Conservation (phyloP, 2,329 filamentous ascomycete genomes). For the Cercospora sesami region DNA sequence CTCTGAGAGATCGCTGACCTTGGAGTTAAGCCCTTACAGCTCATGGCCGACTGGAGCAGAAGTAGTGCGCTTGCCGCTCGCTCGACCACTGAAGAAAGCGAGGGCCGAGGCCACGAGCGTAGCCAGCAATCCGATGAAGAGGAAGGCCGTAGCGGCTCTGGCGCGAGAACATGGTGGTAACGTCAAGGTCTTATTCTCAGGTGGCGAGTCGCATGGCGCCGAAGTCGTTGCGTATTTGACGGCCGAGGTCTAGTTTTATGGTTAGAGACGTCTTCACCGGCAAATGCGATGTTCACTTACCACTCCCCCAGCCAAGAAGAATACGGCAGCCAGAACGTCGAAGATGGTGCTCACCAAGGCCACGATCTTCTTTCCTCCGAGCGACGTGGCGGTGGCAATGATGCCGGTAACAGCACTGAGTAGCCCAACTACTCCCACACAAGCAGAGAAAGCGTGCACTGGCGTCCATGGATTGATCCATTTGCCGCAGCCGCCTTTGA, state of each 20-base stretch:
- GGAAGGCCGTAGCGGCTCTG: slow-evolving; percentile 15
- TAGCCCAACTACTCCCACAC: slow-evolving; percentile 17
- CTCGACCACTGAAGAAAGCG: slow-evolving; percentile 7
- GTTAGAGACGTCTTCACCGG: neutral
- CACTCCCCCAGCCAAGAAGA: slow-evolving; percentile 24
- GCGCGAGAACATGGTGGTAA: slow-evolving; percentile 5
- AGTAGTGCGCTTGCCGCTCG: neutral
- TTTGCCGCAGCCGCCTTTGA: neutral
- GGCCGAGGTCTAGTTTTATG: neutral
- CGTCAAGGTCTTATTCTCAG: neutral
- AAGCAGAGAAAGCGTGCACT: slow-evolving; percentile 8
- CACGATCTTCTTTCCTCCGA: slow-evolving; percentile 5
- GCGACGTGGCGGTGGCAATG: slow-evolving; percentile 9
- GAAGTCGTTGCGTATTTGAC: slow-evolving; percentile 1
- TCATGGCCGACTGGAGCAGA: neutral
- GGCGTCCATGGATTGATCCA: neutral
- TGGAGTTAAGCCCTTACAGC: neutral
- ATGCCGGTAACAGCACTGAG: slow-evolving; percentile 17
- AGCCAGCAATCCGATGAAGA: slow-evolving; percentile 18
- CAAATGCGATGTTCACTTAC: neutral
- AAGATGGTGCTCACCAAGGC: slow-evolving; percentile 3
- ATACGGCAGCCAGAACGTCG: slow-evolving; percentile 19
- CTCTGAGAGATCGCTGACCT: neutral
- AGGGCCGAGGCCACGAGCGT: slow-evolving; percentile 10
- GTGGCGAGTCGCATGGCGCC: neutral